Evolutionary conservation across 1,284 basidiomycete genomes (phyloP).

Genomic region (Pholiota adiposa): DNA sequence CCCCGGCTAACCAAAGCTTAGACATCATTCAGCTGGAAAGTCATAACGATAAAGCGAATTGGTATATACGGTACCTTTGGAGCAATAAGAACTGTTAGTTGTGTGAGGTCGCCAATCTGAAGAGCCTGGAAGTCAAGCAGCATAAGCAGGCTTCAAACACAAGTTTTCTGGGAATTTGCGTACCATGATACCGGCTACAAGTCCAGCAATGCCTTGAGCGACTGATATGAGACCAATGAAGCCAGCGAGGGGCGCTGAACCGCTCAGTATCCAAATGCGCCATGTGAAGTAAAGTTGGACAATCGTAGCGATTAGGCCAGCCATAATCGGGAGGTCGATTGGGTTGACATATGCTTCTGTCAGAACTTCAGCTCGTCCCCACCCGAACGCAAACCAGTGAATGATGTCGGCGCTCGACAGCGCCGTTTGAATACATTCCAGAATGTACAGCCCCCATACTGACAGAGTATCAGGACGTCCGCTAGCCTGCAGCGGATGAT

Average conservation of each 20-base stretch:
- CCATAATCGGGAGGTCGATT: slow-evolving; percentile 6
- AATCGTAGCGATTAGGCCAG: slow-evolving; percentile 7
- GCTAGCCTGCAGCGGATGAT: background rate
- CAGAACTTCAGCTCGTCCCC: slow-evolving; percentile 2
- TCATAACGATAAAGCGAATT: background rate
- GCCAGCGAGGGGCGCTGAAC: background rate
- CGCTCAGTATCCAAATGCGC: slow-evolving; percentile 9
- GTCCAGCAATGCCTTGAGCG: slow-evolving; percentile 5
- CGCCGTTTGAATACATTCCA: slow-evolving; percentile 7
- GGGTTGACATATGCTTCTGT: slow-evolving; percentile 7
- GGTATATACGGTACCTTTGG: background rate
- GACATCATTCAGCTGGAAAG: background rate
- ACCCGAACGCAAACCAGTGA: slow-evolving; percentile 7
- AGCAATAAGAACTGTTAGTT: background rate
- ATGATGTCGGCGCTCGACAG: slow-evolving; percentile 8
- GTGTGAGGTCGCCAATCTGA: slow-evolving; percentile 1
- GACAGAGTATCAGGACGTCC: background rate
- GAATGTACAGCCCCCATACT: slow-evolving; percentile 2
- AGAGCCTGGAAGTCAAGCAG: background rate
- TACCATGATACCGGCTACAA: slow-evolving; percentile 4
- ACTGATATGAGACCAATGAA: slow-evolving; percentile 5
- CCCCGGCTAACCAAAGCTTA: slow-evolving; percentile 5
- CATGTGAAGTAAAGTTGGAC: slow-evolving; percentile 9
- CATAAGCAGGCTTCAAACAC: background rate
- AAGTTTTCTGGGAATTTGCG: background rate